Evolutionary conservation across 192 early-diverging fungal species (phyloP), one percentile per base, ranked within the genome.

Genomic region (Coemansia sp.): DNA sequence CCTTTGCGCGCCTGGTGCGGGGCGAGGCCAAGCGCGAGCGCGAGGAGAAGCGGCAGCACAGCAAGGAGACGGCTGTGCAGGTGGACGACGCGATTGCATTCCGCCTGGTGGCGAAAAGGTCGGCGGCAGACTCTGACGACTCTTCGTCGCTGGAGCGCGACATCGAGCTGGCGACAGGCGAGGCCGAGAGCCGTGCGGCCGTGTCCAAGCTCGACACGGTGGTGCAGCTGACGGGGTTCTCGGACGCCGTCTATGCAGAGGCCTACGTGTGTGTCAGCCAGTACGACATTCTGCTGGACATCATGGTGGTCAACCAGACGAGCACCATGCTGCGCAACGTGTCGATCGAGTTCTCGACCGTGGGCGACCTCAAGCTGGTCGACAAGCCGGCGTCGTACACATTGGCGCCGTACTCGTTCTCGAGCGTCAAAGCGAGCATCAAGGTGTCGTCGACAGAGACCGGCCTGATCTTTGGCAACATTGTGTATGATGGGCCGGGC

Each of bases 391-490:
- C 86, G 21, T 84, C 92, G 33, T 88, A 95, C 72, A 99, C 85
- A 46, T 74, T 93, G 11, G 92, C 86, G 18, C 93, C 95, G 19
- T 95, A 89, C 67, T 90, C 91, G 27, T 98, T 98, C 89, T 91
- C 92, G 53, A 88, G 85, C 38, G 84, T 98, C 75, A 97, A 97
- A 82, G 95, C 95, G 18, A 92, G 92, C 82, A 95, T 99, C 78
- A 99, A 99, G 86, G 91, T 97, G 14, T 98, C 95, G 8, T 98
- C 95, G 26, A 99, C 95, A 0, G 95, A 99, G 72, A 97, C 94
- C 8, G 95, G 97, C 36, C 90, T 97, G 9, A 97, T 99, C 62
- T 98, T 97, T 81, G 94, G 95, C 58, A 99, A 94, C 80, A 95
- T 99, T 76, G 94, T 96, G 18, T 99, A 98, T 62, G 97, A 99